phyloP scores from a whole-genome alignment of 352 stramenopile species.

The Saprolegnia diclina region DNA sequence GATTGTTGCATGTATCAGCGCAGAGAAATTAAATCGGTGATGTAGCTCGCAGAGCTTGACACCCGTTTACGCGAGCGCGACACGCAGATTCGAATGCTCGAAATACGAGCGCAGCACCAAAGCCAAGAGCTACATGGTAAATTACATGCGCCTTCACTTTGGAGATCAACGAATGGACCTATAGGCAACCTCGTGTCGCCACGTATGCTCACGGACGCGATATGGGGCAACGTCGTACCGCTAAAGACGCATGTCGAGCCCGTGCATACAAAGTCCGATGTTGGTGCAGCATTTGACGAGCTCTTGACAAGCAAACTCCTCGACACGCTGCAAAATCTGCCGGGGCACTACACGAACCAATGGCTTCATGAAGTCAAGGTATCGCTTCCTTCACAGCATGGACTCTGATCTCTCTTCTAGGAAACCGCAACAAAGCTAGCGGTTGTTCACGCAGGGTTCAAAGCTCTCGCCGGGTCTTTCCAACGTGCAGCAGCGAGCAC shows the following conservation, averaged over 20 bases:
- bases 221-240: conserved; percentile 12
- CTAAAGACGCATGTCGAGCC: conserved; percentile 1
- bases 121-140: conserved; percentile 3
- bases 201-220: conserved; percentile 22
- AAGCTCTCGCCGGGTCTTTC: conserved; percentile 48
- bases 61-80: conserved; percentile 2
- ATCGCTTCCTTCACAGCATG: conserved; percentile 36
- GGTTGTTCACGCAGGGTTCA: conserved; percentile 51
- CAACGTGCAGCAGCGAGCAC: conserved; percentile 47
- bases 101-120: conserved; percentile 21
- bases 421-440: conserved; percentile 51
- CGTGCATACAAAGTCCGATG: conserved; percentile 1
- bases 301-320: conserved; percentile 30
- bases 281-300: conserved; percentile 18
- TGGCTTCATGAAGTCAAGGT: conserved; percentile 25
- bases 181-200: neutral
- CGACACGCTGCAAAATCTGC: conserved; percentile 50
- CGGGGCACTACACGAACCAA: conserved; percentile 41
- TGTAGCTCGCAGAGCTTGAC: conserved; percentile 14
- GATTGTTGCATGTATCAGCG: conserved; percentile 35
- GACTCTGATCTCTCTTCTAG: conserved; percentile 38
- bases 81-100: conserved; percentile 40
- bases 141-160: neutral
- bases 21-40: neutral
- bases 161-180: neutral